Evolutionary conservation across 2,329 filamentous ascomycete genomes (phyloP), one percentile per base, ranked within the genome.

Genomic region (Fusarium algeriense): DNA sequence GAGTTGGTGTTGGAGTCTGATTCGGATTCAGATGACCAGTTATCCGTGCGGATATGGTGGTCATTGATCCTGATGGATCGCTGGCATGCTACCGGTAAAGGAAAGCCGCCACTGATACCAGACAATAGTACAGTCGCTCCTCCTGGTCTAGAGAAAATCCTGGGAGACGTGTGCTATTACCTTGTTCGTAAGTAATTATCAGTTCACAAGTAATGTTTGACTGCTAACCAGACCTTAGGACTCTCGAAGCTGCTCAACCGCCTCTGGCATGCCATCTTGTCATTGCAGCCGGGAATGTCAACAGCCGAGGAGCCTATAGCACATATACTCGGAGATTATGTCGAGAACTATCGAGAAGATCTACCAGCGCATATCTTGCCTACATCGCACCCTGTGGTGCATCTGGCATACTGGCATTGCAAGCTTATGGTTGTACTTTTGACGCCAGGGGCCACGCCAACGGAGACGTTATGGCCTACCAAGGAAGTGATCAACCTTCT

Each of bases 11-110:
- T 82, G 13, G 88, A 91, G 56, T 76, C 82, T 5, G 89, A 93
- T 76, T 87, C 86, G 5, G 89, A 93, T 76, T 87, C 86, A 23
- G 88, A 91, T 46, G 88, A 90, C 53, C 88, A 88, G 20, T 81
- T 93, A 7, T 86, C 86, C 3, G 83, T 90, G 54, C 86, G 90
- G 45, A 86, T 91, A 20, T 94, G 92, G 92, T 93, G 90, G 89
- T 88, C 89, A 17, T 81, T 94, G 37, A 87, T 93, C 48, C 85
- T 92, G 69, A 86, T 94, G 69, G 92, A 94, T 75, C 87, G 91
- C 19, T 94, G 91, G 90, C 89, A 93, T 76, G 90, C 92, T 7
- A 86, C 89, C n/a, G 90, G 89, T 26, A 91, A 87, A 7, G 89
- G 88, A 15, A 89, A 86, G 67, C 89, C 90, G 2, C 71, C 89